Percentiles rank a stretch among this genome's conserved stretches.
Evolutionary conservation across 257 asterid species (phyloP).

Genomic region (Eustoma russellianum): DNA sequence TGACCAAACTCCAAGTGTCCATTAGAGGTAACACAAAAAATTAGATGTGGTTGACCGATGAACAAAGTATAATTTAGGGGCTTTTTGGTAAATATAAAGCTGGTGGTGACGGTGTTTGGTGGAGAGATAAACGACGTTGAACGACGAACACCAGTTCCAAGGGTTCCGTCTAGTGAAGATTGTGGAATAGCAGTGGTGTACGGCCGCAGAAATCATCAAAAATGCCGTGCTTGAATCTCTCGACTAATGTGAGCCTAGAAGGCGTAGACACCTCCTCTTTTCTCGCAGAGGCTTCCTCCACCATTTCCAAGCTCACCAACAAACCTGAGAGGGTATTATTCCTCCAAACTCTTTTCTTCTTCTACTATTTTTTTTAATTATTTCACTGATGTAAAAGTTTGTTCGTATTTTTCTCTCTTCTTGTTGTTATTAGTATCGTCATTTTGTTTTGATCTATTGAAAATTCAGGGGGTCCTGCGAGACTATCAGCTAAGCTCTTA

Average conservation of each 20-base stretch:
- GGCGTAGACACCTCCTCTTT: constrained; percentile 73
- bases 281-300: constrained; percentile 81
- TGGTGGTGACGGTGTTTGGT: too few species aligned
- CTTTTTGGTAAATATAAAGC: too few species aligned
- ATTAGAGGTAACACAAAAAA: too few species aligned
- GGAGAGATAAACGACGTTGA: too few species aligned
- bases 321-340: constrained; percentile 76
- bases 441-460: too few species aligned
- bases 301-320: constrained; percentile 81
- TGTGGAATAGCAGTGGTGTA: background rate
- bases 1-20: too few species aligned
- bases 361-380: background rate
- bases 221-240: constrained; percentile 94
- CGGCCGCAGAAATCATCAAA: constrained; percentile 8
- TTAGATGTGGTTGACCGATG: too few species aligned
- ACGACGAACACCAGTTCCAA: background rate
- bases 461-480: too few species aligned
- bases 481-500: too few species aligned
- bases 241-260: constrained; percentile 82
- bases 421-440: background rate
- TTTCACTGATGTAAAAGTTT: background rate
- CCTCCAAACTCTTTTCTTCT: background rate
- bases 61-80: too few species aligned
- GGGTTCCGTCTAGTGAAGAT: background rate
- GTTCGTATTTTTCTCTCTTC: background rate